These are phyloP conservation scores for Candida incommunis DNA, from an alignment of 805 yeast species.

Conservation along the genomic window DNA sequence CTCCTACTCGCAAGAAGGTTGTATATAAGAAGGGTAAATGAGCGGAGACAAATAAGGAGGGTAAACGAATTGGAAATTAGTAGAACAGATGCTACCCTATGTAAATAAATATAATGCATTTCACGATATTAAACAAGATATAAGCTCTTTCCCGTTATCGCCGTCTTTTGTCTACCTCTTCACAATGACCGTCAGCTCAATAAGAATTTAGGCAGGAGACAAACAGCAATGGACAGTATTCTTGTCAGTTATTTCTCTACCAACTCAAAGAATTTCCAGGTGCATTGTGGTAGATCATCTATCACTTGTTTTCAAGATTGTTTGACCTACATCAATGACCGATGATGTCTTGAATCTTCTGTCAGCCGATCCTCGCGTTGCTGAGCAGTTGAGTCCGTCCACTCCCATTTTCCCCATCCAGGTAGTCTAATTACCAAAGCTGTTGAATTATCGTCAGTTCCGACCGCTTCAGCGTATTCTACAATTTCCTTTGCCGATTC, in stretches of 20 bases:
- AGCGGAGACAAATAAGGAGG: background rate
- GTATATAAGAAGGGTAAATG: slow-evolving; percentile 40
- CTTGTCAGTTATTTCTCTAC: too few species aligned
- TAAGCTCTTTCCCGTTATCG: too few species aligned
- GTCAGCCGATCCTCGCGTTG: slow-evolving; percentile 58
- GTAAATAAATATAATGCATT: background rate
- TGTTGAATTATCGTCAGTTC: slow-evolving; percentile 94
- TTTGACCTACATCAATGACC: too few species aligned
- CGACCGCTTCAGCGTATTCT: slow-evolving; percentile 68
- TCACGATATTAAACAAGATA: too few species aligned
- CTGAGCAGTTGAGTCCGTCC: slow-evolving; percentile 68
- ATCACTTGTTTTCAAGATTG: too few species aligned
- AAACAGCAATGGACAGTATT: too few species aligned
- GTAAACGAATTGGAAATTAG: background rate
- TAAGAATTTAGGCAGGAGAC: too few species aligned
- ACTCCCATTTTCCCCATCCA: slow-evolving; percentile 95
- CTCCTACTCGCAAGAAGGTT: slow-evolving; percentile 83
- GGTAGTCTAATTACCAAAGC: slow-evolving; percentile 63
- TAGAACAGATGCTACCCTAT: background rate
- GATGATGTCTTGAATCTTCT: slow-evolving; percentile 19
- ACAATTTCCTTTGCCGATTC: slow-evolving; percentile 76
- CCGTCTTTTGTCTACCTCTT: too few species aligned
- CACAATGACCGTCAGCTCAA: too few species aligned
- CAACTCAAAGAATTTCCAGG: too few species aligned
- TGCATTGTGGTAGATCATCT: too few species aligned